phyloP scores from a whole-genome alignment of 129 eudicot species.

The Lonicera japonica region DNA sequence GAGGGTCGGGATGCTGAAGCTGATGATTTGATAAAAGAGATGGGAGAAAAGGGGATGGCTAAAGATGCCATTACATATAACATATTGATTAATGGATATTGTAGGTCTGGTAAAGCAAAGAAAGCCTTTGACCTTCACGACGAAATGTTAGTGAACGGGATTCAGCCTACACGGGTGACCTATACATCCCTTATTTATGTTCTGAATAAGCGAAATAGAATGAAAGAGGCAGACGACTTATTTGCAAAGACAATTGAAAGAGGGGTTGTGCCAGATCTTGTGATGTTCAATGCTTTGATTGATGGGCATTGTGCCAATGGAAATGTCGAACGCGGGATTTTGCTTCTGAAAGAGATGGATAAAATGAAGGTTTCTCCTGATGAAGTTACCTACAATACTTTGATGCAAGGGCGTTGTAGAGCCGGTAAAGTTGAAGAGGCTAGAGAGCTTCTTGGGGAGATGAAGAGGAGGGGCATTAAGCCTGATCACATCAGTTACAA shows the following conservation, averaged over 20 bases:
- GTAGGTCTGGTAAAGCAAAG: conserved; percentile 45
- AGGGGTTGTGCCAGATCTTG: conserved; percentile 56
- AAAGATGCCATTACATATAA: conserved; percentile 64
- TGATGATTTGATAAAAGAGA: conserved; percentile 49
- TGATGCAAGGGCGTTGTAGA: conserved; percentile 66
- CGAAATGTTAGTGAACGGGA: conserved; percentile 53
- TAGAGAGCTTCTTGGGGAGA: conserved; percentile 42
- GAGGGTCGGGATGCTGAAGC: conserved; percentile 44
- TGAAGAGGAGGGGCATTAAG: conserved; percentile 58
- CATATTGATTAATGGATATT: conserved; percentile 62
- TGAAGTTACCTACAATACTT: conserved; percentile 70
- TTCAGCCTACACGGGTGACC: conserved; percentile 52
- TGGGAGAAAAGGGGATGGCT: conserved; percentile 39
- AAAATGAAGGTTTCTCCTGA: conserved; percentile 43
- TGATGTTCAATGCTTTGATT: conserved; percentile 62
- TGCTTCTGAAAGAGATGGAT: conserved; percentile 46
- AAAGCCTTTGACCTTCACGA: conserved; percentile 57
- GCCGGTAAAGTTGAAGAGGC: conserved; percentile 66
- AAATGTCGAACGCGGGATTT: conserved; percentile 38
- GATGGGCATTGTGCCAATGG: conserved; percentile 61
- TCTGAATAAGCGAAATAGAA: conserved; percentile 45
- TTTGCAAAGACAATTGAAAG: conserved; percentile 29
- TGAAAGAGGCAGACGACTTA: conserved; percentile 57
- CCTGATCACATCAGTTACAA: conserved; percentile 63
- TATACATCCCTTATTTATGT: conserved; percentile 65